Conservation (phyloP, 805 yeast species). For the Torulaspora quercuum region DNA sequence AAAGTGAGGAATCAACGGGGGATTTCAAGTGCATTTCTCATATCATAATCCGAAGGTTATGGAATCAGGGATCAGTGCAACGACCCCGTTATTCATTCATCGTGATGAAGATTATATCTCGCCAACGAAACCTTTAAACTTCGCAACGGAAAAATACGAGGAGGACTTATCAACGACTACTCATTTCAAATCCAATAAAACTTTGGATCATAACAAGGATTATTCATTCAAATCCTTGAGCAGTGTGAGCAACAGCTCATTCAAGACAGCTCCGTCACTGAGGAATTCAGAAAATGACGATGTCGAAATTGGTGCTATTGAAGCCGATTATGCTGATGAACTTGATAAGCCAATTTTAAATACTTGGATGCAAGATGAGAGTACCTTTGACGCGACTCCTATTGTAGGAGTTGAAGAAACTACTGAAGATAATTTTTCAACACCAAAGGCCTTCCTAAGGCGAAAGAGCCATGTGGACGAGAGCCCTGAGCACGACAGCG, state of each 20-base stretch:
- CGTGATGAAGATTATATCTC: conserved; percentile 11
- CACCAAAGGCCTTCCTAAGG: conserved; percentile 9
- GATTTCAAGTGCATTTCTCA: too few species aligned
- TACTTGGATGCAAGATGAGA: conserved; percentile 6
- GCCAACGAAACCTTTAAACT: conserved; percentile 12
- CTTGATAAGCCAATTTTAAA: background rate
- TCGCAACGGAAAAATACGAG: conserved; percentile 2
- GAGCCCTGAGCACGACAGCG: conserved; percentile 5
- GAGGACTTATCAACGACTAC: background rate
- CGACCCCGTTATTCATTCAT: conserved; percentile 12
- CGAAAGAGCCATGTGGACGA: conserved; percentile 1
- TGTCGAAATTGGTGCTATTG: background rate
- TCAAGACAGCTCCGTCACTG: conserved; percentile 9
- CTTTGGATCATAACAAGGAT: conserved; percentile 1
- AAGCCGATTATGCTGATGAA: background rate
- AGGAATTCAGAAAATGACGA: too few species aligned
- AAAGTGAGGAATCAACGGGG: too few species aligned
- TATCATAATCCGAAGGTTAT: conserved; percentile 4
- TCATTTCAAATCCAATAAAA: background rate
- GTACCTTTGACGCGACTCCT: conserved; percentile 11
- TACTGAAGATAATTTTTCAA: conserved; percentile 7
- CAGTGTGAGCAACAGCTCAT: conserved; percentile 9
- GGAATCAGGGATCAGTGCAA: conserved; percentile 12
- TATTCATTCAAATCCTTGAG: conserved; percentile 5
- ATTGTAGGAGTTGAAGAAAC: conserved; percentile 2